Percentiles rank a stretch among this genome's conserved stretches.
Conservation (phyloP, 164 flowering plant genomes). For the Macadamia tetraphylla region DNA sequence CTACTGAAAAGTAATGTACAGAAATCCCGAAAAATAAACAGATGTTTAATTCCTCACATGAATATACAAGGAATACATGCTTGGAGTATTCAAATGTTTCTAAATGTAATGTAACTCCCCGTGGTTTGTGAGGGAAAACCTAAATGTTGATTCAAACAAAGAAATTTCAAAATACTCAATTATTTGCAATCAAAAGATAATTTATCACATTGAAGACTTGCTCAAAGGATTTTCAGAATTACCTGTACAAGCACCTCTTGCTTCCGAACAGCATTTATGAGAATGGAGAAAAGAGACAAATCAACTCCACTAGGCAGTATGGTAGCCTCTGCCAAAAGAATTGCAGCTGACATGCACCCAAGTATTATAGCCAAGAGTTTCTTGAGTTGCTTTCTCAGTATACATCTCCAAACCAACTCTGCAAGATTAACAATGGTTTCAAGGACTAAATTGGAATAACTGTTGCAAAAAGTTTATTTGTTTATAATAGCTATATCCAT, state of each 20-base stretch:
- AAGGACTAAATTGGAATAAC: neutral
- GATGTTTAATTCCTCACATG: no score
- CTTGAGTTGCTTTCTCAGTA: conserved; percentile 65
- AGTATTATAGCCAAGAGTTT: conserved; percentile 69
- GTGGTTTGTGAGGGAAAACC: no score
- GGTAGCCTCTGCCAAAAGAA: conserved; percentile 96
- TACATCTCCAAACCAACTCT: conserved; percentile 87
- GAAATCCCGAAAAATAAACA: no score
- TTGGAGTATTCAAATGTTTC: no score
- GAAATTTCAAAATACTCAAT: no score
- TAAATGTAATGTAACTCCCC: no score
- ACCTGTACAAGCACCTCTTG: conserved; percentile 95
- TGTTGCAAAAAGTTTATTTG: neutral
- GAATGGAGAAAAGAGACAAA: conserved; percentile 88
- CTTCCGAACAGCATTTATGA: conserved; percentile 65
- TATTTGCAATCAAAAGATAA: neutral
- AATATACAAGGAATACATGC: no score
- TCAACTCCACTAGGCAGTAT: conserved; percentile 72
- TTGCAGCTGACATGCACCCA: conserved; percentile 91
- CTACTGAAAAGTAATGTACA: no score
- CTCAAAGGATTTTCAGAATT: neutral
- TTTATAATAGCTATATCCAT: no score
- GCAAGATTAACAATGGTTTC: conserved; percentile 22
- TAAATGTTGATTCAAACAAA: no score
- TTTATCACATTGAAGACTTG: neutral